These are phyloP conservation scores for Knoxia roxburghii DNA, from an alignment of 257 asterid genomes.

Conservation along the genomic window DNA sequence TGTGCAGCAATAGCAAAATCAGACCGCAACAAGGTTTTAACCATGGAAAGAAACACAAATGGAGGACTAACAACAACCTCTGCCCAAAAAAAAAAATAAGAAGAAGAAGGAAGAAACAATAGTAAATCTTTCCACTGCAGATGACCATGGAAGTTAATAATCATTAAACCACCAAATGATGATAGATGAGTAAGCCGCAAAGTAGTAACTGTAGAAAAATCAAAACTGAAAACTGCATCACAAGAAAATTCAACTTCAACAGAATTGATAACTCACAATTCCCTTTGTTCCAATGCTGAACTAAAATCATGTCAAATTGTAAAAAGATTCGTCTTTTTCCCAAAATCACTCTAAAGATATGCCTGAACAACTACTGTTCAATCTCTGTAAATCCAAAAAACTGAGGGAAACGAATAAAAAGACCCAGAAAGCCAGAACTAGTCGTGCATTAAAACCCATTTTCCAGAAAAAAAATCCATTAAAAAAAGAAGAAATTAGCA, in stretches of 20 bases:
- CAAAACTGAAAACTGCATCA: background rate
- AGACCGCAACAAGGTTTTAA: conserved; percentile 34
- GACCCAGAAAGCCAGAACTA: background rate
- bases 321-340: background rate
- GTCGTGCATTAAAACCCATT: background rate
- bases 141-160: background rate
- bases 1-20: conserved; percentile 44
- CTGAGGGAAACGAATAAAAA: background rate
- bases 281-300: background rate
- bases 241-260: too few relatives aligned
- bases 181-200: background rate
- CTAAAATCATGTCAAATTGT: background rate
- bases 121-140: background rate
- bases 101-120: background rate
- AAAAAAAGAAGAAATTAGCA: background rate
- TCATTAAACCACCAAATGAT: background rate
- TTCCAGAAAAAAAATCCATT: background rate
- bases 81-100: conserved; percentile 13
- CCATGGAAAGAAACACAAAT: conserved; percentile 32
- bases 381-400: background rate
- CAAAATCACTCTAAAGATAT: background rate
- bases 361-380: background rate
- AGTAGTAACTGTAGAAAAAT: background rate
- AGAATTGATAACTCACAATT: background rate
- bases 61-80: conserved; percentile 48